Conservation (phyloP, 2,329 filamentous ascomycete genomes). For the Trichoderma asperellum region DNA sequence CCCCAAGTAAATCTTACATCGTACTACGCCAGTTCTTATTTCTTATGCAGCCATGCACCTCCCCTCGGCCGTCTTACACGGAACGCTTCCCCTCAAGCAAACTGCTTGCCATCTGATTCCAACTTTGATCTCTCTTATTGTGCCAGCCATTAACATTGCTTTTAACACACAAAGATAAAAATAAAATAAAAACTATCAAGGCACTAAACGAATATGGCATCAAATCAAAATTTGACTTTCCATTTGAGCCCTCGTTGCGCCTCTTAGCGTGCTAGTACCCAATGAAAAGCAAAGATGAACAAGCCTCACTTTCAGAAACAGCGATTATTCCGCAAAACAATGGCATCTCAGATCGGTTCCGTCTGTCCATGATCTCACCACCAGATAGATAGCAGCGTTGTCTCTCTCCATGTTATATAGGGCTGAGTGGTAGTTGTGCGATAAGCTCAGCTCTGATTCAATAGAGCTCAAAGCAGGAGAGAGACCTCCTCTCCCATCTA, state of each 20-base stretch:
- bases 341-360: background rate
- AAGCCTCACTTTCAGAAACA: background rate
- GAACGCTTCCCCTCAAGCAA: background rate
- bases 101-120: background rate
- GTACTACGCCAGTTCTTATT: background rate
- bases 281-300: background rate
- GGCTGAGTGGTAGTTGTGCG: background rate
- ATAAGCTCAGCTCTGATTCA: background rate
- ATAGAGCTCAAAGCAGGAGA: background rate
- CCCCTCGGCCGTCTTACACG: background rate
- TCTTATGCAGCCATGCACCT: background rate
- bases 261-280: background rate
- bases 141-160: accelerated
- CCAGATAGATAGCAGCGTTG: no score
- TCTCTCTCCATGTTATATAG: background rate
- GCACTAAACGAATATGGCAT: background rate
- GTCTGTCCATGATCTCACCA: background rate
- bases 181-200: background rate
- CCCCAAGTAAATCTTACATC: background rate
- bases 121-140: background rate
- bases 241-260: background rate
- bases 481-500: background rate
- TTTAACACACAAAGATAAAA: background rate
- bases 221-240: background rate
- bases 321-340: background rate